Evolutionary conservation across 108 stramenopile species (phyloP).

Genomic region (Parietichytrium sp.): DNA sequence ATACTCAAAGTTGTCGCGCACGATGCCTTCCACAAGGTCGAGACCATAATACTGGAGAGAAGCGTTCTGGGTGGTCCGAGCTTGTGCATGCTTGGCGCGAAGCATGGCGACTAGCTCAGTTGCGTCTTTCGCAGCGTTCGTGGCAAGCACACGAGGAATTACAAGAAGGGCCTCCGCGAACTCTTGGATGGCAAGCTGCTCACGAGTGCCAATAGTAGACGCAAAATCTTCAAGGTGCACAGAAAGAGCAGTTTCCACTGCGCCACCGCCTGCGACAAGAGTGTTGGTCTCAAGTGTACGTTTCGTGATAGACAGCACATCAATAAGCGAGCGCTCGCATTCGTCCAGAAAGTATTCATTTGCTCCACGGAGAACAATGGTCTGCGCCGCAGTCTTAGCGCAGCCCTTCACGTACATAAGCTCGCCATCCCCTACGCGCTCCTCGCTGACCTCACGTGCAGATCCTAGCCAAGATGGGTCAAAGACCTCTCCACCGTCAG

Average conservation of each 20-base stretch:
- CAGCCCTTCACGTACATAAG: constrained; percentile 90
- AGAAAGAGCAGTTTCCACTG: constrained; percentile 90
- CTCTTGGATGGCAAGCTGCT: constrained; percentile 96
- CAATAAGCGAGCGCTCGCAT: constrained; percentile 97
- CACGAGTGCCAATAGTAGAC: constrained; percentile 82
- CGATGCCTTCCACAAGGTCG: constrained; percentile 78
- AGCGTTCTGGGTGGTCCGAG: constrained; percentile 40
- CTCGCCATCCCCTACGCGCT: constrained; percentile 96
- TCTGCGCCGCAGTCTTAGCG: constrained; percentile 81
- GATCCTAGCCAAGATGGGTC: constrained; percentile 81
- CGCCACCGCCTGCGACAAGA: constrained; percentile 95
- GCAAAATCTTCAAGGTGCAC: constrained; percentile 92
- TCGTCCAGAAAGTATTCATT: constrained; percentile 99
- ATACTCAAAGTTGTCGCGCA: constrained; percentile 85
- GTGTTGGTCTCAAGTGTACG: constrained; percentile 94
- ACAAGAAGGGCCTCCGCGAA: constrained; percentile 96
- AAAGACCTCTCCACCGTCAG: constrained; percentile 94
- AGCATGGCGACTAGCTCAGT: constrained; percentile 95
- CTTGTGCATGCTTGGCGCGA: constrained; percentile 77
- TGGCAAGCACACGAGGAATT: constrained; percentile 94
- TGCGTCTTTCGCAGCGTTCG: constrained; percentile 98
- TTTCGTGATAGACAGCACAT: constrained; percentile 94
- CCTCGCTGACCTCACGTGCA: constrained; percentile 84
- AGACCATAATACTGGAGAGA: constrained; percentile 78
- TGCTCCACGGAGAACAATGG: constrained; percentile 94